Percentiles rank a stretch among this genome's conserved stretches.
These are phyloP conservation scores for Paecilomyces sp. DNA, from an alignment of 2,329 filamentous ascomycete species.

Conservation along the genomic window DNA sequence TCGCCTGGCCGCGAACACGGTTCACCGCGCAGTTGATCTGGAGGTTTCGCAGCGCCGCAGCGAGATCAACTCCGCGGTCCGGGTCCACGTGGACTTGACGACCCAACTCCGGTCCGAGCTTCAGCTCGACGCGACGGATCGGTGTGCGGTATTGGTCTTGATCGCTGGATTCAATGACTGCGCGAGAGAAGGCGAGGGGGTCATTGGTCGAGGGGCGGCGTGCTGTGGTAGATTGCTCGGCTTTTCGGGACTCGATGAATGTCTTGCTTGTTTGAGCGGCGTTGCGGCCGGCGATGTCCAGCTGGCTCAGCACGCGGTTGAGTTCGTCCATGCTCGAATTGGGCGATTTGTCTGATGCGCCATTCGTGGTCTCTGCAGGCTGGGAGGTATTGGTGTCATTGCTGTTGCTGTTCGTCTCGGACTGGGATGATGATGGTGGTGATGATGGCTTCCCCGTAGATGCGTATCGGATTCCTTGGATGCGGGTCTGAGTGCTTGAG, in stretches of 20 bases:
- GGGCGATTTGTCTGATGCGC: slow-evolving; percentile 3
- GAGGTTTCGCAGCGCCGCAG: slow-evolving; percentile 20
- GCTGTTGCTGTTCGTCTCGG: neutral
- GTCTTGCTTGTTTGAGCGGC: slow-evolving; percentile 4
- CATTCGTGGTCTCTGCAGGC: neutral
- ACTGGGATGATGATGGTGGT: neutral
- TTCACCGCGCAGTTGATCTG: slow-evolving; percentile 22
- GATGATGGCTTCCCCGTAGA: neutral
- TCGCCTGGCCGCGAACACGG: slow-evolving; percentile 21
- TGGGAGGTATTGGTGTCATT: neutral
- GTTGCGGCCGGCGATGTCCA: slow-evolving; percentile 16
- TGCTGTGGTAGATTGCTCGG: neutral
- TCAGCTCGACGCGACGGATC: slow-evolving; percentile 22
- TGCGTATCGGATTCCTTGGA: neutral
- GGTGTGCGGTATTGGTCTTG: slow-evolving; percentile 12
- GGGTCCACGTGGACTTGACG: slow-evolving; percentile 28
- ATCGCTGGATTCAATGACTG: slow-evolving; percentile 11
- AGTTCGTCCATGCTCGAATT: slow-evolving; percentile 14
- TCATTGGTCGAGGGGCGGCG: slow-evolving; percentile 3
- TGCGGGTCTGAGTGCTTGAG: neutral
- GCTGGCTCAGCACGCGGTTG: slow-evolving; percentile 25
- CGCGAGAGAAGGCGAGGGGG: slow-evolving; percentile 11
- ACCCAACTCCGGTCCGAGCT: slow-evolving; percentile 30
- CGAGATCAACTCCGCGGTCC: slow-evolving; percentile 23
- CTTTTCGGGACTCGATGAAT: neutral